These are phyloP conservation scores for Cutaneotrichosporon spelunceum DNA, from an alignment of 1,284 basidiomycete genomes.

Conservation along the genomic window DNA sequence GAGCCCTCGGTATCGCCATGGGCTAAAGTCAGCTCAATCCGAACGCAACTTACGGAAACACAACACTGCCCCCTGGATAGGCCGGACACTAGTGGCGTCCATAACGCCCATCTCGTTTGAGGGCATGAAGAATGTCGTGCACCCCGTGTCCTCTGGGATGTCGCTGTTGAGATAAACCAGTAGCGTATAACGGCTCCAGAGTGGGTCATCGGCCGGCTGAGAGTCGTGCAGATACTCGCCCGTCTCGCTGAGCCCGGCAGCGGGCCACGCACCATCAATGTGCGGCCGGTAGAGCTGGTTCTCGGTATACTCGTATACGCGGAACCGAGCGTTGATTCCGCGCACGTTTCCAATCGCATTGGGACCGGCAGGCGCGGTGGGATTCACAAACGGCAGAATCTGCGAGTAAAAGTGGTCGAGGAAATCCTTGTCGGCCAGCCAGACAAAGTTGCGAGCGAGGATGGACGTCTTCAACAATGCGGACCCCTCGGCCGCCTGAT, in stretches of 20 bases:
- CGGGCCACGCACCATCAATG: constrained; percentile 61
- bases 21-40: constrained; percentile 22
- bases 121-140: constrained; percentile 60
- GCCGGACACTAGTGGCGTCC: constrained; percentile 56
- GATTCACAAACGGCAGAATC: constrained; percentile 53
- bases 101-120: constrained; percentile 52
- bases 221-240: constrained; percentile 58
- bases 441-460: constrained; percentile 58
- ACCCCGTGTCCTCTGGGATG: constrained; percentile 53
- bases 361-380: constrained; percentile 31
- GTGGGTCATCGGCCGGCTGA: constrained; percentile 44
- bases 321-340: constrained; percentile 58
- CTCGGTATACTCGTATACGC: constrained; percentile 57
- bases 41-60: constrained; percentile 56
- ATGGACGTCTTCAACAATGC: constrained; percentile 54
- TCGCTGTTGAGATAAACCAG: constrained; percentile 59
- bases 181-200: constrained; percentile 57
- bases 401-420: constrained; percentile 54
- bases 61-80: constrained; percentile 56
- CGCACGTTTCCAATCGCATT: constrained; percentile 52
- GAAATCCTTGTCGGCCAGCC: constrained; percentile 57
- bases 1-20: constrained; percentile 52
- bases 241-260: constrained; percentile 54
- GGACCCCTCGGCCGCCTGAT: constrained; percentile 56
- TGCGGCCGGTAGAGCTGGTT: constrained; percentile 57